These are phyloP conservation scores for Saturnispora saitoi DNA, from an alignment of 805 yeast species.

Conservation along the genomic window DNA sequence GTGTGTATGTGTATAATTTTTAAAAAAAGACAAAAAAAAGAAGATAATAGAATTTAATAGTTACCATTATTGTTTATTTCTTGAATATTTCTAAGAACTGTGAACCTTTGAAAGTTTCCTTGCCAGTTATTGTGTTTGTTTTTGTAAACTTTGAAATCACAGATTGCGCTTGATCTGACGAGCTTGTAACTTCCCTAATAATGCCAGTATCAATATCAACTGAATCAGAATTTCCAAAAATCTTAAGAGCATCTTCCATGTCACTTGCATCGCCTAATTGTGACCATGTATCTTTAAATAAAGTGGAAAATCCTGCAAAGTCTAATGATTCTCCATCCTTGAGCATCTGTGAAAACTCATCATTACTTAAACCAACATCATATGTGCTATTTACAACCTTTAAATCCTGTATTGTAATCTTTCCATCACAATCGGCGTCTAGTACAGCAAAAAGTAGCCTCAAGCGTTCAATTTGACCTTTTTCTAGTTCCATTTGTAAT, in stretches of 20 bases:
- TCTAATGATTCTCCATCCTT: slow-evolving; percentile 31
- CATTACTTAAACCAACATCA: slow-evolving; percentile 38
- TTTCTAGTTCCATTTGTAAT: not conserved
- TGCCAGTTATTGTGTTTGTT: slow-evolving; percentile 47
- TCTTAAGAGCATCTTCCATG: slow-evolving; percentile 49
- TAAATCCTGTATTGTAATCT: slow-evolving; percentile 48
- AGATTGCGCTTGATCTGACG: not conserved
- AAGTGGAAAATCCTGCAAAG: slow-evolving; percentile 57
- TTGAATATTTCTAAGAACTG: slow-evolving; percentile 46
- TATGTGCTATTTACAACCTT: slow-evolving; percentile 38
- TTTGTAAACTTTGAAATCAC: slow-evolving; percentile 48
- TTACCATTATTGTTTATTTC: slow-evolving; percentile 8
- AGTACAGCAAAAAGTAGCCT: slow-evolving; percentile 71
- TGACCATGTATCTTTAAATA: slow-evolving; percentile 47
- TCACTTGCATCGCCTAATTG: slow-evolving; percentile 45
- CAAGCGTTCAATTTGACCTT: not conserved
- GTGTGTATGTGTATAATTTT: not conserved
- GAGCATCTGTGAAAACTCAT: slow-evolving; percentile 46
- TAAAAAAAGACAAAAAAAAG: not conserved
- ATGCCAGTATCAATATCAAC: slow-evolving; percentile 32
- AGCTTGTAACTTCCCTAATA: not conserved
- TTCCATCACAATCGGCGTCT: slow-evolving; percentile 75
- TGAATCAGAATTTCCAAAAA: slow-evolving; percentile 33
- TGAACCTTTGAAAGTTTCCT: slow-evolving; percentile 48
- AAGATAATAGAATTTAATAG: not conserved